Base-by-base conservation (phyloP, 345 rosid species). In the Ricinus communis region DNA sequence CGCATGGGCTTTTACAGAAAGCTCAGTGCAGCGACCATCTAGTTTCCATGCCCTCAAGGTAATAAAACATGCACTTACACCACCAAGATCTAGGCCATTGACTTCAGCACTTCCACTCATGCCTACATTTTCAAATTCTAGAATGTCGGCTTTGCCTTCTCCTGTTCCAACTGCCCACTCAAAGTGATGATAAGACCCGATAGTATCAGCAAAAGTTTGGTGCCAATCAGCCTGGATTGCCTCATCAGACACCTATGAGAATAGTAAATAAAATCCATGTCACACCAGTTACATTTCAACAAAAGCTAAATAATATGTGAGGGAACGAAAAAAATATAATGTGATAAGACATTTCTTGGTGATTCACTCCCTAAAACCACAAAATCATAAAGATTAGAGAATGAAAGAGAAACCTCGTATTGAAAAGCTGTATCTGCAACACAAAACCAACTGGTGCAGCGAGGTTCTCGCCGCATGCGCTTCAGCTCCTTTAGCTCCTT, bases 141-240 rank as follows among this genome's bases (percentile, higher is more conserved):
- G 81, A 82, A 95, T 81, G 78, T 95, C 99, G 66, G 88, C 83
- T 78, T 89, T 87, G 31, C 99, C 97, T 81, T 95, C 91, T 68
- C 84, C 94, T 10, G 91, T 85, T 82, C 99, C 97, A 74, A 92
- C 81, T 52, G 93, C 99, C 99, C 97, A 95, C 79, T 95, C 97
- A 79, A 95, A 95, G 71, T 87, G 90, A 80, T 87, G 93, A 76
- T 92, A 90, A 46, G 82, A 76, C 57, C 91, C 97, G 77, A 84
- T 74, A 75, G 86, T 74, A 73, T 95, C 97, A 11, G 87, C 69
- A 85, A 92, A 90, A 53, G 80, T 65, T 74, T 95, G 91, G 72
- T 69, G 70, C 99, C 99, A 95, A 80, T 95, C 94, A 79, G 87
- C 96, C 78, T 79, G 87, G 67, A 95, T 80, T 14, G 93, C 75